Evolutionary conservation across 768 basidiomycete genomes (phyloP), one percentile per base, ranked within the genome.

Genomic region (Glaciozyma martinii): DNA sequence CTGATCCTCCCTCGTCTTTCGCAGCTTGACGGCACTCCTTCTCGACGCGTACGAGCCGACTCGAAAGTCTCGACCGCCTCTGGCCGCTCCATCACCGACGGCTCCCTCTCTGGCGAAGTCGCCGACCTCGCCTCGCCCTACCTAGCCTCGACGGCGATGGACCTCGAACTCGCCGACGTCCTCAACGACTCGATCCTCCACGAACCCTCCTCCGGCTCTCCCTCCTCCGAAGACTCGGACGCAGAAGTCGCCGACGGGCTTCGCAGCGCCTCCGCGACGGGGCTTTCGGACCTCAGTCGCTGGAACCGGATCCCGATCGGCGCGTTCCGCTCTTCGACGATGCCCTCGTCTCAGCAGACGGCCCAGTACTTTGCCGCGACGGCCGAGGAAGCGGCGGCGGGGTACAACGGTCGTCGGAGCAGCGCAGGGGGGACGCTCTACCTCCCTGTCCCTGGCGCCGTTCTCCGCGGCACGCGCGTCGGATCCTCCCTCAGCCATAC

Each of bases 231-330:
- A 27, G 67, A 70, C 15, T 65, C 64, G 25, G 72, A 73, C 4
- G 71, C 50, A 13, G 66, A 62, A 1, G 63, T 37, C 30, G 32
- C 53, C 12, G 32, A 32, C 21, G 30, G 53, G 16, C 53, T 55
- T 18, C 57, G 16, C 43, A 60, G 57, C 23, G 55, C 47, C 23
- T 43, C 59, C n/a, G 16, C 56, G 1, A 21, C 62, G 46, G 43
- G 49, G 15, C 52, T 71, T 12, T 57, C 66, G 30, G 72, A 73
- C 56, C 62, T 71, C 27, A 66, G 66, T 18, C 63, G 72, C 3
- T 73, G 72, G 72, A 63, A 54, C 49, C 63, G 71, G 19, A 65
- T 73, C 56, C 72, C 72, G 10, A 73, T 73, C 43, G 72, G 72
- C 44, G 72, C 72, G 6, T 73, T 70, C 70, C 53, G 72, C 29